Conservation (phyloP, 2,329 filamentous ascomycete genomes). For the Didymella pomorum region DNA sequence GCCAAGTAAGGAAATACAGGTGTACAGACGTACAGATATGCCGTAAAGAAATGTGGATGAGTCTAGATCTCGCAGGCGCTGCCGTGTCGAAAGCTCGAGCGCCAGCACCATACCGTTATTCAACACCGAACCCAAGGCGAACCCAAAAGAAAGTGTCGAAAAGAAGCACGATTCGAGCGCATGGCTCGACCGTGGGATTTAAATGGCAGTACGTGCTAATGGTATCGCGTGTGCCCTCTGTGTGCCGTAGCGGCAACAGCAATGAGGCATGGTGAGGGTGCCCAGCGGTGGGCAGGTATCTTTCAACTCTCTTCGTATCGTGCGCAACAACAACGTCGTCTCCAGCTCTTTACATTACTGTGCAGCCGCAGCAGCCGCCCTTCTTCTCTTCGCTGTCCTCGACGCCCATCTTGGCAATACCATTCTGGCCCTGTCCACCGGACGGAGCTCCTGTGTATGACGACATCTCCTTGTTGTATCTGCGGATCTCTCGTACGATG, state of each 20-base stretch:
- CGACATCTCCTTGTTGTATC: constrained; percentile 98
- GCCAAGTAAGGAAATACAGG: constrained; percentile 34
- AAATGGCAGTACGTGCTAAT: constrained; percentile 48
- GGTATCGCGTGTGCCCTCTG: constrained; percentile 44
- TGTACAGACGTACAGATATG: constrained; percentile 41
- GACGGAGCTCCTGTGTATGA: constrained; percentile 75
- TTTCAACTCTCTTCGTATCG: constrained; percentile 29
- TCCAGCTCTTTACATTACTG: constrained; percentile 73
- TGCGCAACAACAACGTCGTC: constrained; percentile 22
- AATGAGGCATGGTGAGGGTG: constrained; percentile 36
- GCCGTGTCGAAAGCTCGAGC: constrained; percentile 16
- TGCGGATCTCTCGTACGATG: constrained; percentile 95
- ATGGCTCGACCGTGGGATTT: constrained; percentile 33
- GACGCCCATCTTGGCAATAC: constrained; percentile 78
- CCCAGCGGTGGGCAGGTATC: constrained; percentile 38
- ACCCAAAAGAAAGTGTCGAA: constrained; percentile 39
- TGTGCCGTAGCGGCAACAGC: constrained; percentile 31
- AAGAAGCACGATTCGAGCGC: constrained; percentile 25
- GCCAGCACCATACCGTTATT: constrained; percentile 41
- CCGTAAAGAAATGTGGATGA: constrained; percentile 34
- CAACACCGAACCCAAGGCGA: constrained; percentile 41
- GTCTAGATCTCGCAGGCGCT: constrained; percentile 41
- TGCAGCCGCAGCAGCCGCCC: constrained; percentile 87
- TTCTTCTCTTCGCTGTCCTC: constrained; percentile 71
- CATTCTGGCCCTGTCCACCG: constrained; percentile 64